Evolutionary conservation across 208 protist species (phyloP).

Genomic region (Wallacemonas sp.): DNA sequence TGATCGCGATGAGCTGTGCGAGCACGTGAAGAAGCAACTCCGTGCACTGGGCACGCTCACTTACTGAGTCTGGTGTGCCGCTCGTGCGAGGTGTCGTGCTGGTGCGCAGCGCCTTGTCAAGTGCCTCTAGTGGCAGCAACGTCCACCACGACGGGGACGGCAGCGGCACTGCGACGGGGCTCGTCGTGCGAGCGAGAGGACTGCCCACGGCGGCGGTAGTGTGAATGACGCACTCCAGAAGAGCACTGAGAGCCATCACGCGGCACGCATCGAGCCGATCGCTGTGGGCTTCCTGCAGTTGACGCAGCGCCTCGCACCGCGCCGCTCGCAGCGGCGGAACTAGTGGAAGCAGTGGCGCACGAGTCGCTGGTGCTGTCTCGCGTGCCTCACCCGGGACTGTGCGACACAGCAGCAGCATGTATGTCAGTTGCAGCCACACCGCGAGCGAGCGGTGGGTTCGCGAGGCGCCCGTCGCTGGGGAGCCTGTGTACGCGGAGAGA

Average conservation of each 20-base stretch:
- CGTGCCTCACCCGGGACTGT: not conserved
- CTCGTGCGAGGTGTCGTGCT: not conserved
- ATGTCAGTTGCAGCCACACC: slow-evolving; percentile 12
- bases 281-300: too few species aligned
- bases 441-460: not conserved
- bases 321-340: too few species aligned
- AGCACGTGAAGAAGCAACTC: slow-evolving; percentile 5
- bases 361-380: not conserved
- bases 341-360: not conserved
- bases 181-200: too few species aligned
- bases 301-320: too few species aligned
- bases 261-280: too few species aligned
- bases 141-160: not conserved
- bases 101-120: not conserved
- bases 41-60: too few species aligned
- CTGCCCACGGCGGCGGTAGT: too few species aligned
- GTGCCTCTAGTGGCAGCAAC: not conserved
- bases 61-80: not conserved
- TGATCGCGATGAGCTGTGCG: not conserved
- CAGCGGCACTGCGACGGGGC: too few species aligned
- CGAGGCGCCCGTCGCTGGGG: not conserved
- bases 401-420: not conserved
- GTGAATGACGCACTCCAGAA: too few species aligned
- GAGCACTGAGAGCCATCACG: too few species aligned
- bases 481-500: not conserved